Evolutionary conservation across 73 alveolate species (phyloP).

Genomic region (Stentor roeselii): DNA sequence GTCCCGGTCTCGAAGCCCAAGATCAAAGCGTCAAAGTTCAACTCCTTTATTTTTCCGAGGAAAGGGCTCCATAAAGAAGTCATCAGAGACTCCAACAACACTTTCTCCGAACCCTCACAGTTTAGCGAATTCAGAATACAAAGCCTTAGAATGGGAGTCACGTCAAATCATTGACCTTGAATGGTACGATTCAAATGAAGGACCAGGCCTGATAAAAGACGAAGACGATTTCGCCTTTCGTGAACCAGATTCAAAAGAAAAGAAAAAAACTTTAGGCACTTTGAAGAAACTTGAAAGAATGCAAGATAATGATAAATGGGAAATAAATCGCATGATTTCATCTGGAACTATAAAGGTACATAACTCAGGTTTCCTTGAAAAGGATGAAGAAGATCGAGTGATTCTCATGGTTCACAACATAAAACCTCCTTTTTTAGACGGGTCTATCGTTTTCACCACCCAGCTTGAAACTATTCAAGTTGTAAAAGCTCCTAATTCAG

Average conservation of each 20-base stretch:
- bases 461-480: conserved; percentile 94
- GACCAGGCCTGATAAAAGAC: conserved; percentile 72
- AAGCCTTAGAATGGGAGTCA: conserved; percentile 84
- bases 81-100: conserved; percentile 17
- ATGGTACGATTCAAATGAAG: conserved; percentile 97
- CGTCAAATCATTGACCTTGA: conserved; percentile 80
- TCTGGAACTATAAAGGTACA: conserved; percentile 83
- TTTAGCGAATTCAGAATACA: conserved; percentile 34
- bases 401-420: conserved; percentile 93
- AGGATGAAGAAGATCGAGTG: conserved; percentile 93
- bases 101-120: conserved; percentile 35
- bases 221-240: conserved; percentile 65
- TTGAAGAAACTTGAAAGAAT: conserved; percentile 57
- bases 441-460: conserved; percentile 89
- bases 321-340: conserved; percentile 89
- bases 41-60: conserved; percentile 56
- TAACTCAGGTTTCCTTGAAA: conserved; percentile 53
- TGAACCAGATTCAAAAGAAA: conserved; percentile 62
- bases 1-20: background rate
- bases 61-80: conserved; percentile 36
- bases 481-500: conserved; percentile 98
- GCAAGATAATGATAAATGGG: conserved; percentile 97
- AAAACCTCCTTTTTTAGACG: conserved; percentile 98
- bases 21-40: background rate
- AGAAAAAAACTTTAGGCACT: conserved; percentile 30